Percentiles rank a stretch among this genome's conserved stretches.
Conservation (phyloP, 2,329 filamentous ascomycete genomes). For the Cytospora leucostoma region DNA sequence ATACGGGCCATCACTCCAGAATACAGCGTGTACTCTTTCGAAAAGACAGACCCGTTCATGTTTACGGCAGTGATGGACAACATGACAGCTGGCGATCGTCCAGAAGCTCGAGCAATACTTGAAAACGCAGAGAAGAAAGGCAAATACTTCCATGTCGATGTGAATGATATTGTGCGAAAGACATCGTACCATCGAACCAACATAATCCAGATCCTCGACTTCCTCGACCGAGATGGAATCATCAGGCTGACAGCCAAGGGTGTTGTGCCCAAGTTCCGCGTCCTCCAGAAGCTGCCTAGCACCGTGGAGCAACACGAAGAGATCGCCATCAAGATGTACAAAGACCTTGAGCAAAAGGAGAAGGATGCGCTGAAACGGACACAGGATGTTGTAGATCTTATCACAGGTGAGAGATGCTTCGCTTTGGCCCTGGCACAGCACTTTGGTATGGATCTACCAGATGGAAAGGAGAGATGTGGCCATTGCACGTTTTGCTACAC, state of each 20-base stretch:
- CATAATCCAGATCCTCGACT: conserved; percentile 56
- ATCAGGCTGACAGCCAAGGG: conserved; percentile 55
- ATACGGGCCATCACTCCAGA: conserved; percentile 59
- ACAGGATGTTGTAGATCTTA: conserved; percentile 52
- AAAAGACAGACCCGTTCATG: conserved; percentile 34
- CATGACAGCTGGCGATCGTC: conserved; percentile 39
- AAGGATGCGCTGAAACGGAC: conserved; percentile 54
- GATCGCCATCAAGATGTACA: conserved; percentile 50
- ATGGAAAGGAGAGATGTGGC: conserved; percentile 49
- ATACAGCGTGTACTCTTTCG: conserved; percentile 58
- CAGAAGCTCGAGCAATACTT: conserved; percentile 48
- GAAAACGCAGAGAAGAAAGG: conserved; percentile 42
- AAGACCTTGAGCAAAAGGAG: conserved; percentile 54
- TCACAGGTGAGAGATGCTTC: conserved; percentile 55
- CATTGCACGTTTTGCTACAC: conserved; percentile 55
- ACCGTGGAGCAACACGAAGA: conserved; percentile 43
- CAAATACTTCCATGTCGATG: conserved; percentile 50
- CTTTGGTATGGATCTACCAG: conserved; percentile 56
- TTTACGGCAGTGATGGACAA: conserved; percentile 30
- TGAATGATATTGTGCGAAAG: conserved; percentile 41
- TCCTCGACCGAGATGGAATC: conserved; percentile 50
- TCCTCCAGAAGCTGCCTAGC: conserved; percentile 50
- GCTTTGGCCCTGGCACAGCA: conserved; percentile 54
- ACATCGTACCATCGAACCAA: conserved; percentile 45
- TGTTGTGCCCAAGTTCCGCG: conserved; percentile 55